Evolutionary conservation across 495 filamentous ascomycete genomes (phyloP).

Genomic region (Penicillium mononematosum): DNA sequence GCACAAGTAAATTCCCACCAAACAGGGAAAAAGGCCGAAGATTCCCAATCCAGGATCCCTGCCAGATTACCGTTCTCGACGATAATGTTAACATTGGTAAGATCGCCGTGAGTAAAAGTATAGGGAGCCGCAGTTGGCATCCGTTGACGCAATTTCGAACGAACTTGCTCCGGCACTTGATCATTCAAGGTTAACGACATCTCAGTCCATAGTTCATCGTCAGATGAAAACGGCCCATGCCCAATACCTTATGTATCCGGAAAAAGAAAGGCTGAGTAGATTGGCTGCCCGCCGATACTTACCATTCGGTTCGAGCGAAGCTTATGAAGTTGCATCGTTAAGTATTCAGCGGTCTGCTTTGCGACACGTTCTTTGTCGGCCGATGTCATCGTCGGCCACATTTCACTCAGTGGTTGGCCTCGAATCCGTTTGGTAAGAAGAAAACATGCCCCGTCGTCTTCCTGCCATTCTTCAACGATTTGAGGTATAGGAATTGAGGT

Average conservation of each 20-base stretch:
- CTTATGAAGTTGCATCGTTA: constrained; percentile 20
- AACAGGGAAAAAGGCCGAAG: constrained; percentile 27
- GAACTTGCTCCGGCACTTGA: constrained; percentile 22
- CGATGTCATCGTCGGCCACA: constrained; percentile 19
- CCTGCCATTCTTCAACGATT: constrained; percentile 18
- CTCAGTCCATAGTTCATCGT: constrained; percentile 33
- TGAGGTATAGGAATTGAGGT: constrained; percentile 19
- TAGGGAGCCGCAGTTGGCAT: constrained; percentile 33
- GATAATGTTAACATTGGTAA: constrained; percentile 39
- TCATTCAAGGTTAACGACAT: constrained; percentile 22
- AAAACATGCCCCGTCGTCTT: constrained; percentile 7
- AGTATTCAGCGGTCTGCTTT: constrained; percentile 25
- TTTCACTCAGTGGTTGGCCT: constrained; percentile 17
- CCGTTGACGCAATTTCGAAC: constrained; percentile 16
- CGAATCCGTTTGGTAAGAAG: constrained; percentile 20
- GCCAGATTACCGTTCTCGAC: constrained; percentile 25
- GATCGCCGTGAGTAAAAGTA: constrained; percentile 39
- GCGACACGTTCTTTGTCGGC: constrained; percentile 21
- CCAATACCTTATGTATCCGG: not conserved
- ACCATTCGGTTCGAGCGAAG: constrained; percentile 24
- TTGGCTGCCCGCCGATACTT: constrained; percentile 19
- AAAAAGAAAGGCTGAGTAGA: constrained; percentile 23
- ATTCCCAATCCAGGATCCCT: constrained; percentile 30
- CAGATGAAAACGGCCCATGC: constrained; percentile 29
- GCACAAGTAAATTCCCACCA: constrained; percentile 30